These are phyloP conservation scores for Luzula sylvatica DNA, from an alignment of 176 grass and related monocot species.

Conservation along the genomic window DNA sequence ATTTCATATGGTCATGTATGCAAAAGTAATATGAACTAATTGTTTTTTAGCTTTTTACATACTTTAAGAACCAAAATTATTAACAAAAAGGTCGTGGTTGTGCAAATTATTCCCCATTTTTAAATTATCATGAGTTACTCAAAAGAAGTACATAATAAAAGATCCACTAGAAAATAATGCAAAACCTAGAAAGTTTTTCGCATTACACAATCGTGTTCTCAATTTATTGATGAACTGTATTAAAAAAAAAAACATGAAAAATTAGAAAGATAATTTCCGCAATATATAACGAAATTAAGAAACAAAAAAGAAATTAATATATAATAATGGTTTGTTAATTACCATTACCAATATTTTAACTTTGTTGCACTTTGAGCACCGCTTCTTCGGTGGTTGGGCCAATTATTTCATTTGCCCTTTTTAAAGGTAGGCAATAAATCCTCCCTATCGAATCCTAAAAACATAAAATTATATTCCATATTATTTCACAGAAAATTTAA, in stretches of 20 bases:
- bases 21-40: too few species aligned
- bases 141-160: too few species aligned
- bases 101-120: too few species aligned
- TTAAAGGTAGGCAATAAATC: slow-evolving; percentile 67
- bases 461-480: not conserved
- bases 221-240: too few species aligned
- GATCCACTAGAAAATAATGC: too few species aligned
- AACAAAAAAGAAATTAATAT: not conserved
- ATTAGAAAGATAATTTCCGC: too few species aligned
- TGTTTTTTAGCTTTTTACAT: too few species aligned
- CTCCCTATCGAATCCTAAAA: slow-evolving; percentile 85
- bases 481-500: not conserved
- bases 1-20: too few species aligned
- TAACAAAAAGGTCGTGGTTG: not conserved
- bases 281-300: not conserved
- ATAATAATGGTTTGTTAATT: slow-evolving; percentile 5
- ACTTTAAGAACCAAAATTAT: not conserved
- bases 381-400: slow-evolving; percentile 80
- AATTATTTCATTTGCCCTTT: slow-evolving; percentile 76
- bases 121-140: too few species aligned
- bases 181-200: too few species aligned
- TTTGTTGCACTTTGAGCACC: slow-evolving; percentile 57
- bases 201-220: not conserved
- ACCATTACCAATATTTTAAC: slow-evolving; percentile 16
- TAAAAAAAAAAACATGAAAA: too few species aligned